Evolutionary conservation across 441 rosid genomes (phyloP).

Genomic region (Syzygium malaccense): DNA sequence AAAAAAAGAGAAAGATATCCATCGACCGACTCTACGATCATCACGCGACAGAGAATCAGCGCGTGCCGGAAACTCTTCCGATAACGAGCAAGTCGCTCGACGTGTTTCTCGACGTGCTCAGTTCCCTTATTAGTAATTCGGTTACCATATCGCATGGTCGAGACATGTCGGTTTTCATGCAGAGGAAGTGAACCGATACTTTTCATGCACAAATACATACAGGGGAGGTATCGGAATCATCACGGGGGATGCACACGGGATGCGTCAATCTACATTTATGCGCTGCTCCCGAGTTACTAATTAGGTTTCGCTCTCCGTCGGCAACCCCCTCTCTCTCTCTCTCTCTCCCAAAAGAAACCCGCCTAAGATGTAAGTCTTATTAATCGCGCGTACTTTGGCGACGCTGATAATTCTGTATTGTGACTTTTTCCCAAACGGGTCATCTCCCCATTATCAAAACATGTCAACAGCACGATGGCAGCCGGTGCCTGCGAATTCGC

Average conservation of each 20-base stretch:
- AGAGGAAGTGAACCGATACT: neutral
- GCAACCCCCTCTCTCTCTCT: no score
- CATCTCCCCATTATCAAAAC: neutral
- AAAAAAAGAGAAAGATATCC: neutral
- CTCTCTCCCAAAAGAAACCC: no score
- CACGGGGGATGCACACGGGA: neutral
- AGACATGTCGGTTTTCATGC: neutral
- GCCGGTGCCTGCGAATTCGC: fast-evolving
- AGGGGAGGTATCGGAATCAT: neutral
- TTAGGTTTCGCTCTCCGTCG: neutral
- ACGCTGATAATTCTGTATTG: fast-evolving
- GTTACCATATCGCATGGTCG: no score
- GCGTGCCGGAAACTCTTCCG: neutral
- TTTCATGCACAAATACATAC: neutral
- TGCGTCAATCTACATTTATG: neutral
- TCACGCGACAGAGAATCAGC: fast-evolving
- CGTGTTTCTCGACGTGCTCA: fast-evolving
- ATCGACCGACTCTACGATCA: neutral
- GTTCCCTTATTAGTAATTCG: neutral
- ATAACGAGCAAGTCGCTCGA: neutral
- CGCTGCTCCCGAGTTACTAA: neutral
- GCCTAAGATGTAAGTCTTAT: no score
- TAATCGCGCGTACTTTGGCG: fast-evolving
- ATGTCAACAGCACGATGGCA: fast-evolving
- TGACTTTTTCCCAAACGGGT: neutral